These are phyloP conservation scores for Cicer bijugum DNA, from an alignment of 306 rosid genomes.

Conservation along the genomic window DNA sequence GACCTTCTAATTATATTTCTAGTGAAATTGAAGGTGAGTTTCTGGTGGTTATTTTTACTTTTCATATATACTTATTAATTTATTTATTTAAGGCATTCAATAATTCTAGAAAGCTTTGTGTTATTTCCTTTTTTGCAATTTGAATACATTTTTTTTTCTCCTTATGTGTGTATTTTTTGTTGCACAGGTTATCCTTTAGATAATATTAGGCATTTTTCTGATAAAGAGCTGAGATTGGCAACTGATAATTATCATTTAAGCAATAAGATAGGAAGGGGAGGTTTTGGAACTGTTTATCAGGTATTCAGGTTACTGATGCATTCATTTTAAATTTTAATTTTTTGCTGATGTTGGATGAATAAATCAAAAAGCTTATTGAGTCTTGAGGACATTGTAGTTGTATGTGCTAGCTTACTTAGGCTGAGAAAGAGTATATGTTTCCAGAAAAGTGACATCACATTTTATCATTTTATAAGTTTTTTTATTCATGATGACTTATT, in stretches of 20 bases:
- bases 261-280: slow-evolving; percentile 86
- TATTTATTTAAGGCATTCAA: slow-evolving; percentile 13
- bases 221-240: slow-evolving; percentile 70
- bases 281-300: slow-evolving; percentile 92
- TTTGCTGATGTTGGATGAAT: neutral
- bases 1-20: slow-evolving; percentile 30
- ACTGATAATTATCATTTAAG: slow-evolving; percentile 69
- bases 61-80: neutral
- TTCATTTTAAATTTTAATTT: neutral
- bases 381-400: neutral
- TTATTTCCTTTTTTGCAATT: neutral
- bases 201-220: slow-evolving; percentile 65
- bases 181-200: slow-evolving; percentile 57
- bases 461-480: slow-evolving; percentile 7
- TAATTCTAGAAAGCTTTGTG: slow-evolving; percentile 3
- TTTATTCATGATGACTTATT: no score
- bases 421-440: slow-evolving; percentile 22
- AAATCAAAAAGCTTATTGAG: neutral
- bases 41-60: slow-evolving; percentile 10
- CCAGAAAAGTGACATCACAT: slow-evolving; percentile 25
- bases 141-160: no score
- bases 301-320: slow-evolving; percentile 49
- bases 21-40: slow-evolving; percentile 62
- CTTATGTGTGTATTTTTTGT: neutral
- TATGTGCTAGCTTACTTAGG: neutral